These are phyloP conservation scores for Trypanosoma avium DNA, from an alignment of 208 protist species.

Conservation along the genomic window DNA sequence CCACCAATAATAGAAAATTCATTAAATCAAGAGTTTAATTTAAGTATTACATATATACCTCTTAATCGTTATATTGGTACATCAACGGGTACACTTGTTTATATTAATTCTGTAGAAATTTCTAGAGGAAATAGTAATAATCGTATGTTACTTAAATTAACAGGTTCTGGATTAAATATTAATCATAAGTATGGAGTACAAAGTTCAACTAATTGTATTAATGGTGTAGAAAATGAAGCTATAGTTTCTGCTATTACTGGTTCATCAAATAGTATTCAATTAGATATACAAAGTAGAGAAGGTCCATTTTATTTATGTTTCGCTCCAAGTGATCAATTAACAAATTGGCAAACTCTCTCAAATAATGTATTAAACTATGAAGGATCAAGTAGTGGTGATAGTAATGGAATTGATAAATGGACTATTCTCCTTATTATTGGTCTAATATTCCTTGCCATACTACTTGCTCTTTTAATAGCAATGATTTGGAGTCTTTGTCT, in stretches of 20 bases:
- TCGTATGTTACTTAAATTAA: constrained; percentile 12
- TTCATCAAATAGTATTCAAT: constrained; percentile 26
- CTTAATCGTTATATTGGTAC: constrained; percentile 1
- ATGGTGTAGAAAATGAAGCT: constrained; percentile 15
- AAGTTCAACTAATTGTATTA: constrained; percentile 29
- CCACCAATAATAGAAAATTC: constrained; percentile 8
- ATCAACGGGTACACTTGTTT: constrained; percentile 12
- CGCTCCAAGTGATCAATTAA: constrained; percentile 47
- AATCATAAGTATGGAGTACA: constrained; percentile 60
- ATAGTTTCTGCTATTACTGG: constrained; percentile 21
- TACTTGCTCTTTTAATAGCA: constrained; percentile 62
- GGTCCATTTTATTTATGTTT: constrained; percentile 62
- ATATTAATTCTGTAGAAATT: constrained; percentile 6
- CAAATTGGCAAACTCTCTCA: constrained; percentile 37
- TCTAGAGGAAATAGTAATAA: no score
- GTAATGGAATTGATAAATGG: constrained; percentile 38
- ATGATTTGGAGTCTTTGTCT: constrained; percentile 71
- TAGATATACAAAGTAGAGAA: constrained; percentile 38
- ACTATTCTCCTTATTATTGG: constrained; percentile 76
- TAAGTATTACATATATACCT: constrained; percentile 16
- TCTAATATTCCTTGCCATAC: constrained; percentile 67
- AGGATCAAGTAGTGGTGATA: constrained; percentile 5
- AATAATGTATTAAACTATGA: constrained; percentile 21
- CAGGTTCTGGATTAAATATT: constrained; percentile 60
- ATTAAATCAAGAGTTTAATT: constrained; percentile 10